Conservation (phyloP, 2,329 filamentous ascomycete species). For the Lachnellula subtilissima region DNA sequence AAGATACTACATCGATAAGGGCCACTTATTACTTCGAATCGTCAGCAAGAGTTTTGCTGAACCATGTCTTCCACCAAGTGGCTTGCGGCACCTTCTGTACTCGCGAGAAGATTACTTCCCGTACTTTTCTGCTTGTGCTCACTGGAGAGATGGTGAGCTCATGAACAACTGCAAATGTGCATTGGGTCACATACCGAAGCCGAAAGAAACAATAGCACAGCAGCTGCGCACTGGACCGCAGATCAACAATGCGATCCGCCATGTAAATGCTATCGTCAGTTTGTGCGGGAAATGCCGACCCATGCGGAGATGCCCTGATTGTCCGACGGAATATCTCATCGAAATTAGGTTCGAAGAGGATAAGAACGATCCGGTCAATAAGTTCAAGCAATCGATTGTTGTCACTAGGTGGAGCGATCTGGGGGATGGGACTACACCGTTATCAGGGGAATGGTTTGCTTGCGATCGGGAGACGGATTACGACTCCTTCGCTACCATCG, state of each 20-base stretch:
- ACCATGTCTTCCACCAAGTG: slow-evolving; percentile 45
- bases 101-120: slow-evolving; percentile 56
- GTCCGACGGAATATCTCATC: slow-evolving; percentile 57
- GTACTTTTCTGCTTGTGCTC: slow-evolving; percentile 57
- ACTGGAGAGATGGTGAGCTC: slow-evolving; percentile 57
- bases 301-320: slow-evolving; percentile 56
- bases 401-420: slow-evolving; percentile 60
- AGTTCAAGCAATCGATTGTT: slow-evolving; percentile 56
- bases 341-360: slow-evolving; percentile 57
- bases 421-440: slow-evolving; percentile 48
- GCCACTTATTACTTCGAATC: slow-evolving; percentile 53
- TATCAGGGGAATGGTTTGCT: slow-evolving; percentile 51
- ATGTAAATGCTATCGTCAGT: slow-evolving; percentile 41
- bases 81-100: slow-evolving; percentile 52
- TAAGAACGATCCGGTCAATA: slow-evolving; percentile 36
- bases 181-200: slow-evolving; percentile 49
- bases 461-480: slow-evolving; percentile 45
- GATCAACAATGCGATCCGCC: slow-evolving; percentile 8
- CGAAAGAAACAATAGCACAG: slow-evolving; percentile 33
- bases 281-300: slow-evolving; percentile 53
- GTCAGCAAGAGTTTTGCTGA: slow-evolving; percentile 49
- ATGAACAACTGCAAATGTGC: slow-evolving; percentile 59
- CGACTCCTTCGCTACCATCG: slow-evolving; percentile 50
- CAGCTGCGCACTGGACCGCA: slow-evolving; percentile 28
- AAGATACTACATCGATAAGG: slow-evolving; percentile 49